These are phyloP conservation scores for Leptographium procerum DNA, from an alignment of 2,329 filamentous ascomycete species.

Conservation along the genomic window DNA sequence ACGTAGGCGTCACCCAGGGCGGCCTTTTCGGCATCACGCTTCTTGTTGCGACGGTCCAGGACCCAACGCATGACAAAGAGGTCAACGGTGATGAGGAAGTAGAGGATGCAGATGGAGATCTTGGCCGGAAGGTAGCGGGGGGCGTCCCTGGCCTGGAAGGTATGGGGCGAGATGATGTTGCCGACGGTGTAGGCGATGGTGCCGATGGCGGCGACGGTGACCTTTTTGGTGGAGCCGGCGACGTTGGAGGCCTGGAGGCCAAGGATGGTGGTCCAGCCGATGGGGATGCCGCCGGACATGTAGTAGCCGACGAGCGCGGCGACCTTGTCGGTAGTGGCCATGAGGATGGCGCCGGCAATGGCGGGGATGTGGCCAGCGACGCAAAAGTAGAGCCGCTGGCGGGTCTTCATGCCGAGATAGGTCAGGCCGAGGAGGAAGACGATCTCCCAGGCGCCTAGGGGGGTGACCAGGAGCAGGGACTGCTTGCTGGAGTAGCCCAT, in stretches of 20 bases:
- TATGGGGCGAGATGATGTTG: slow-evolving; percentile 43
- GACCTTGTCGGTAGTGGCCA: neutral
- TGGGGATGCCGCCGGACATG: slow-evolving; percentile 1
- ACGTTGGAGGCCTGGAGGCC: slow-evolving; percentile 32
- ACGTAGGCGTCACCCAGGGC: slow-evolving; percentile 1
- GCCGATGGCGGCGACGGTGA: slow-evolving; percentile 42
- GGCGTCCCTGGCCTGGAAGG: slow-evolving; percentile 43
- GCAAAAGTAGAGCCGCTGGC: neutral
- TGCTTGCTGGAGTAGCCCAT: slow-evolving; percentile 7
- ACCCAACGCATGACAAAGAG: slow-evolving; percentile 2
- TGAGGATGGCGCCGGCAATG: slow-evolving; percentile 3
- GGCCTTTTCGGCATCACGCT: slow-evolving; percentile 34
- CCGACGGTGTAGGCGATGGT: slow-evolving; percentile 39
- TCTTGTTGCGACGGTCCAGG: slow-evolving; percentile 28
- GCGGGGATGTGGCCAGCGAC: neutral
- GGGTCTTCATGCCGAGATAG: neutral
- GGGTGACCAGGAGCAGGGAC: slow-evolving; percentile 8
- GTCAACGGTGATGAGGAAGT: slow-evolving; percentile 1
- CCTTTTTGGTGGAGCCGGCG: slow-evolving; percentile 45
- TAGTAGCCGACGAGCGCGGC: slow-evolving; percentile 3
- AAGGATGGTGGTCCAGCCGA: slow-evolving; percentile 3
- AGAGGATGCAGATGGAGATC: slow-evolving; percentile 35
- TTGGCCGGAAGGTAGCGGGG: slow-evolving; percentile 52
- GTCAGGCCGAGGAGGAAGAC: slow-evolving; percentile 1
- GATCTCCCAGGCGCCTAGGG: slow-evolving; percentile 8